These are phyloP conservation scores for Trichophyton verrucosum DNA, from an alignment of 2,329 filamentous ascomycete genomes.

Conservation along the genomic window DNA sequence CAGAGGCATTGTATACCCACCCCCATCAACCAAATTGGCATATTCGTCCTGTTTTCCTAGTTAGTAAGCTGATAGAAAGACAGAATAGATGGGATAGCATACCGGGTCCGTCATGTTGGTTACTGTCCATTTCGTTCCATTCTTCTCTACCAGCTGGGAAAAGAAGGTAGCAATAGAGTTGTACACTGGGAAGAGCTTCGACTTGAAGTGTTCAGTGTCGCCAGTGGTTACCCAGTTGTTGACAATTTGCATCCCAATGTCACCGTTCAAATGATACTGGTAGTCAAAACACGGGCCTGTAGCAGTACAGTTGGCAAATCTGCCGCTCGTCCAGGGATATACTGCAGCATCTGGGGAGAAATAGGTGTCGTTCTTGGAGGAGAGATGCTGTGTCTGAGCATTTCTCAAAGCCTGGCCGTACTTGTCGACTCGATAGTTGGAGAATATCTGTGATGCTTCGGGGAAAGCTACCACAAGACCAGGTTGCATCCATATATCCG, in stretches of 20 bases:
- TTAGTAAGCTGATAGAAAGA: not conserved
- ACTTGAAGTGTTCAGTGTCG: slow-evolving; percentile 44
- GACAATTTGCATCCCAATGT: slow-evolving; percentile 51
- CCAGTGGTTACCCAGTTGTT: slow-evolving; percentile 51
- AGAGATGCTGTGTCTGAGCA: slow-evolving; percentile 41
- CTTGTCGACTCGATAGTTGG: slow-evolving; percentile 49
- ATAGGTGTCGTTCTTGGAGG: slow-evolving; percentile 47
- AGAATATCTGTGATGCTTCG: slow-evolving; percentile 48
- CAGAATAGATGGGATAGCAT: slow-evolving; percentile 17
- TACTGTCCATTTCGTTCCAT: slow-evolving; percentile 42
- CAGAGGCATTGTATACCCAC: slow-evolving; percentile 56
- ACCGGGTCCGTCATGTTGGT: slow-evolving; percentile 61
- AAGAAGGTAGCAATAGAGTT: slow-evolving; percentile 52
- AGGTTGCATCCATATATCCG: slow-evolving; percentile 56
- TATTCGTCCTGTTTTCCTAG: slow-evolving; percentile 44
- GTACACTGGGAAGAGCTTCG: slow-evolving; percentile 49
- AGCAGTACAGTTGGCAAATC: slow-evolving; percentile 56
- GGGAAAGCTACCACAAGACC: slow-evolving; percentile 53
- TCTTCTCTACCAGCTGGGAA: slow-evolving; percentile 47
- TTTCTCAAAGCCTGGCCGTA: slow-evolving; percentile 50
- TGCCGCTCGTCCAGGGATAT: slow-evolving; percentile 56
- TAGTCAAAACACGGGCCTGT: slow-evolving; percentile 57
- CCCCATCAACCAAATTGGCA: slow-evolving; percentile 53
- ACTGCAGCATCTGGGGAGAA: slow-evolving; percentile 48
- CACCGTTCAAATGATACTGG: slow-evolving; percentile 59